These are phyloP conservation scores for Kalmusia sp. DNA, from an alignment of 2,329 filamentous ascomycete genomes.

Conservation along the genomic window DNA sequence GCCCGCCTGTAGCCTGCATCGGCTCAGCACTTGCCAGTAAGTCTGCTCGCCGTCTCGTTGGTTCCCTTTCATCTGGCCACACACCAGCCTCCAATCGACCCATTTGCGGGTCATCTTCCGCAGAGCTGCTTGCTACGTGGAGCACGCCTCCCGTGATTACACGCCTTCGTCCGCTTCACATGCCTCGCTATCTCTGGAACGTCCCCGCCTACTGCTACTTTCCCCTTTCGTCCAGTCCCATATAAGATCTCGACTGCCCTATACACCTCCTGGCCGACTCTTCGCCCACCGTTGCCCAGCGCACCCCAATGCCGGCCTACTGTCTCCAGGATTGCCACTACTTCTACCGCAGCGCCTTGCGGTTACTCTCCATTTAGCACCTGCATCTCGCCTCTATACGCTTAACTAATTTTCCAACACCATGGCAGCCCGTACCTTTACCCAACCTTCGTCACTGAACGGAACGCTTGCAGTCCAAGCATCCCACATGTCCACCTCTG, in stretches of 20 bases:
- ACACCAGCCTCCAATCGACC: slow-evolving; percentile 28
- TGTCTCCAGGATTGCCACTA: slow-evolving; percentile 89
- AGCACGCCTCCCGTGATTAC: slow-evolving; percentile 36
- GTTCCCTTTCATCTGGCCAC: slow-evolving; percentile 29
- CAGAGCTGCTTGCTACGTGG: slow-evolving; percentile 33
- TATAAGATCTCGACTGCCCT: slow-evolving; percentile 36
- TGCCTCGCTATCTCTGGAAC: slow-evolving; percentile 26
- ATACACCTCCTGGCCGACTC: slow-evolving; percentile 22
- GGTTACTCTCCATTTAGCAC: slow-evolving; percentile 84
- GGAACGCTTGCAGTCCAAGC: slow-evolving; percentile 64
- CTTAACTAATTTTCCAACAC: slow-evolving; percentile 62
- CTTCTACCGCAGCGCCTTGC: slow-evolving; percentile 89
- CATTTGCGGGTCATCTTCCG: slow-evolving; percentile 41
- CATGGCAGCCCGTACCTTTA: slow-evolving; percentile 74
- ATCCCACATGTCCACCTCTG: slow-evolving; percentile 45
- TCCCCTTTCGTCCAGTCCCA: slow-evolving; percentile 42
- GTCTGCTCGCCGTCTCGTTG: slow-evolving; percentile 28
- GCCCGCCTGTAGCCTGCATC: slow-evolving; percentile 22
- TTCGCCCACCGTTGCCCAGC: slow-evolving; percentile 24
- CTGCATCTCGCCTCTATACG: slow-evolving; percentile 77
- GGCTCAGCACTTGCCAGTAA: slow-evolving; percentile 37
- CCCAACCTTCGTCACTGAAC: slow-evolving; percentile 74
- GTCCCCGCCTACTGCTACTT: slow-evolving; percentile 28
- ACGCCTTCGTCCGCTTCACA: slow-evolving; percentile 42
- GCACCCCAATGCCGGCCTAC: slow-evolving; percentile 77